Conservation (phyloP, 305 asterid genomes). For the Fraxinus nigra region DNA sequence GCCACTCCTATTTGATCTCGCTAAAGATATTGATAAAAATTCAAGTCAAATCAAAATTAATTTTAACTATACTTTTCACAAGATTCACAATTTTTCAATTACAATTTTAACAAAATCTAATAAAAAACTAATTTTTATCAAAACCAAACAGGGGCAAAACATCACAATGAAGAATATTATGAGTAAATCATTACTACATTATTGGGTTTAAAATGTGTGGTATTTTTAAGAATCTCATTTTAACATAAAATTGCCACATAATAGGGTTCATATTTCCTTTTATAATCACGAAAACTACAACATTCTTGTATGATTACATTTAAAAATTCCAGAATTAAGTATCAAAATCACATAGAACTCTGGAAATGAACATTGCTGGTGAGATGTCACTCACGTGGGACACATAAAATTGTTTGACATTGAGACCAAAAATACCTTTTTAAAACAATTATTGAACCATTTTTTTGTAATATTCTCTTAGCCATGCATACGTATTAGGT, state of each 20-base stretch:
- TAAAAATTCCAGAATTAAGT: background rate
- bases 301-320: background rate
- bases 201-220: background rate
- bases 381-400: conserved; percentile 83
- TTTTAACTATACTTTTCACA: too few relatives aligned
- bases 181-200: background rate
- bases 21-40: too few relatives aligned
- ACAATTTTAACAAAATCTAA: too few relatives aligned
- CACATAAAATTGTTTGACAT: conserved; percentile 43
- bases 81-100: too few relatives aligned
- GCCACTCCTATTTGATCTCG: too few relatives aligned
- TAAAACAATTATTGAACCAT: conserved; percentile 25
- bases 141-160: too few relatives aligned
- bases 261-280: background rate
- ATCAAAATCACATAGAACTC: conserved; percentile 16
- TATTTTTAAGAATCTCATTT: background rate
- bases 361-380: conserved; percentile 41
- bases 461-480: conserved; percentile 22
- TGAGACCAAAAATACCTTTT: conserved; percentile 34
- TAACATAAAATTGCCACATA: background rate
- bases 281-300: background rate
- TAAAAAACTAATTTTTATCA: too few relatives aligned
- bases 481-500: conserved; percentile 35
- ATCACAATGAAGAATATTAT: too few relatives aligned
- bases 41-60: too few relatives aligned